A percentile compares a stretch with the other conserved stretches of the same genome.
Evolutionary conservation across 2,329 filamentous ascomycete genomes (phyloP).

Genomic region (Phialemonium atrogriseum): DNA sequence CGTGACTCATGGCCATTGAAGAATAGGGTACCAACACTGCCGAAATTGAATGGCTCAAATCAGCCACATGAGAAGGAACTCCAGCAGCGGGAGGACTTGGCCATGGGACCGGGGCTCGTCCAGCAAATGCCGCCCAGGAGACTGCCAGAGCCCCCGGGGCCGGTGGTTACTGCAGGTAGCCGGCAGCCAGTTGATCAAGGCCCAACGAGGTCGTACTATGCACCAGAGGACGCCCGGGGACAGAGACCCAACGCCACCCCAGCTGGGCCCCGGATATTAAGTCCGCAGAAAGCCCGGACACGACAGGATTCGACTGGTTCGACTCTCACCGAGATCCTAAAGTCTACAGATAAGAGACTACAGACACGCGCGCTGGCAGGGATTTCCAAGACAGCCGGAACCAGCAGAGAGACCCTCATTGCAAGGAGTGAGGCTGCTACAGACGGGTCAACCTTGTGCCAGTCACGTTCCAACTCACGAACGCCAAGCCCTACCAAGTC

Average conservation of each 20-base stretch:
- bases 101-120: slow-evolving; percentile 2
- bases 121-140: slow-evolving; percentile 1
- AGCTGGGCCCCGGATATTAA: background rate
- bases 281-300: background rate
- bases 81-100: slow-evolving; percentile 4
- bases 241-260: slow-evolving; percentile 5
- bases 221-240: background rate
- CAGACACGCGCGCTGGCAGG: too few relatives aligned
- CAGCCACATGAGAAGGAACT: background rate
- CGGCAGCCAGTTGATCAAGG: background rate
- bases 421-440: background rate
- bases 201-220: too few relatives aligned
- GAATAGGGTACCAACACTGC: slow-evolving; percentile 25
- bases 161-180: slow-evolving; percentile 3
- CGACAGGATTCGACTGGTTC: slow-evolving; percentile 32
- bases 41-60: slow-evolving; percentile 13
- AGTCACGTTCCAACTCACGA: slow-evolving; percentile 4
- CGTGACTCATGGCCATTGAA: slow-evolving; percentile 20
- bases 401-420: slow-evolving; percentile 1
- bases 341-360: slow-evolving; percentile 43
- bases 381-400: slow-evolving; percentile 15
- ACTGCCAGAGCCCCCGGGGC: slow-evolving; percentile 10
- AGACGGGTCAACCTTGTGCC: background rate
- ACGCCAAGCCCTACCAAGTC: slow-evolving; percentile 21
- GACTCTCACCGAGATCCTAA: slow-evolving; percentile 42